Percentiles rank a stretch among this genome's conserved stretches.
Conservation (phyloP, 345 rosid genomes). For the Cochlearia excelsa region DNA sequence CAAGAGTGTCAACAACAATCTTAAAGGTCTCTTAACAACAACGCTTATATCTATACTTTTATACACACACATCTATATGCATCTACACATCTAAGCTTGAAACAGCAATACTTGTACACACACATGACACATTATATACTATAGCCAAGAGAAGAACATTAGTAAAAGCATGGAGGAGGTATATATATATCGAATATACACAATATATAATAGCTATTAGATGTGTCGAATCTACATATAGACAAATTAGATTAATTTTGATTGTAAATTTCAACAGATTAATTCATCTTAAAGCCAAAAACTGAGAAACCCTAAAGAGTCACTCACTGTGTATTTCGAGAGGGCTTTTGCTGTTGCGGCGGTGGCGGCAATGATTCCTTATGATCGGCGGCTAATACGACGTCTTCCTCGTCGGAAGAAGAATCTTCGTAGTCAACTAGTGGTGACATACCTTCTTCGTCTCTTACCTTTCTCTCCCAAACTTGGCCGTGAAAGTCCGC, state of each 20-base stretch:
- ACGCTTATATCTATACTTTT: no score
- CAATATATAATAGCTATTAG: neutral
- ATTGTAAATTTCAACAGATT: neutral
- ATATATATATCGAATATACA: no score
- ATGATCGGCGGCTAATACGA: slow-evolving; percentile 15
- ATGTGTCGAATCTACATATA: slow-evolving; percentile 1
- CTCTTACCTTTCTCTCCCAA: no score
- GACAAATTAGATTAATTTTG: neutral
- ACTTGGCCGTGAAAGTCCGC: no score
- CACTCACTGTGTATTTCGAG: slow-evolving; percentile 18
- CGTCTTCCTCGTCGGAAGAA: slow-evolving; percentile 39
- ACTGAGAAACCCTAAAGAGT: slow-evolving; percentile 19
- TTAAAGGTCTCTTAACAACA: neutral
- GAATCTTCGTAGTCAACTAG: slow-evolving; percentile 38
- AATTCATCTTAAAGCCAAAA: no score
- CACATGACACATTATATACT: no score
- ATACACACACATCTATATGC: no score
- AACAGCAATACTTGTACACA: no score
- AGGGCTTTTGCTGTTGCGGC: neutral
- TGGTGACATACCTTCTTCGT: slow-evolving; percentile 27
- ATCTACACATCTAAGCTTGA: no score
- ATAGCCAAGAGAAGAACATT: no score
- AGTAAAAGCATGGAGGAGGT: no score
- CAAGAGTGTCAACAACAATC: neutral
- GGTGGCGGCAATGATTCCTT: slow-evolving; percentile 12